These are phyloP conservation scores for Beauveria sp. DNA, from an alignment of 2,329 filamentous ascomycete genomes.

Conservation along the genomic window DNA sequence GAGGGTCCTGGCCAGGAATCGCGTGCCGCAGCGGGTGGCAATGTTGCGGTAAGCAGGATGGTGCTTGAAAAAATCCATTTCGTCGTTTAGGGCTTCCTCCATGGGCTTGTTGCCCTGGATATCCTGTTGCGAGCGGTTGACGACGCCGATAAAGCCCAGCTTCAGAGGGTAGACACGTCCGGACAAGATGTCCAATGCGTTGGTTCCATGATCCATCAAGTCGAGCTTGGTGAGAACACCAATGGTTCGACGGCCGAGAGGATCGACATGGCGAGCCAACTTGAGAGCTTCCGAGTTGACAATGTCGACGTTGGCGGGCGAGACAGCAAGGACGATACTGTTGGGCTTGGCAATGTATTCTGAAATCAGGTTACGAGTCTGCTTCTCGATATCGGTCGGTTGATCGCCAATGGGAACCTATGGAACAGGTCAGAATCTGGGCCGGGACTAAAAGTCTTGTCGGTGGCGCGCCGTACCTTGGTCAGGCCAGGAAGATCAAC, in stretches of 20 bases:
- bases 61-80: slow-evolving; percentile 92
- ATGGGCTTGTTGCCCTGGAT: slow-evolving; percentile 96
- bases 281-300: slow-evolving; percentile 98
- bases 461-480: slow-evolving; percentile 51
- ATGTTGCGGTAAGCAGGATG: slow-evolving; percentile 98
- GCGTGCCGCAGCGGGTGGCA: slow-evolving; percentile 84
- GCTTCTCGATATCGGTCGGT: slow-evolving; percentile 95
- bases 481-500: slow-evolving; percentile 94
- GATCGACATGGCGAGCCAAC: slow-evolving; percentile 92
- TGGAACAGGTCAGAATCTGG: slow-evolving; percentile 1
- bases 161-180: slow-evolving; percentile 95
- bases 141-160: slow-evolving; percentile 94
- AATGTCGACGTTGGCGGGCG: slow-evolving; percentile 93
- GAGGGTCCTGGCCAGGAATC: slow-evolving; percentile 87
- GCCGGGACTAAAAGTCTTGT: background rate
- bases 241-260: slow-evolving; percentile 88
- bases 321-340: slow-evolving; percentile 94
- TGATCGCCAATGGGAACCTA: slow-evolving; percentile 96
- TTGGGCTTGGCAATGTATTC: slow-evolving; percentile 99
- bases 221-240: slow-evolving; percentile 96
- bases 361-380: slow-evolving; percentile 90
- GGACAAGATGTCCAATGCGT: slow-evolving; percentile 94
- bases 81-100: slow-evolving; percentile 79
- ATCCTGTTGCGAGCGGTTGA: slow-evolving; percentile 96
- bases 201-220: slow-evolving; percentile 97